phyloP scores from a whole-genome alignment of 1,139 yeast species.

The Blastobotrys petasosporus region DNA sequence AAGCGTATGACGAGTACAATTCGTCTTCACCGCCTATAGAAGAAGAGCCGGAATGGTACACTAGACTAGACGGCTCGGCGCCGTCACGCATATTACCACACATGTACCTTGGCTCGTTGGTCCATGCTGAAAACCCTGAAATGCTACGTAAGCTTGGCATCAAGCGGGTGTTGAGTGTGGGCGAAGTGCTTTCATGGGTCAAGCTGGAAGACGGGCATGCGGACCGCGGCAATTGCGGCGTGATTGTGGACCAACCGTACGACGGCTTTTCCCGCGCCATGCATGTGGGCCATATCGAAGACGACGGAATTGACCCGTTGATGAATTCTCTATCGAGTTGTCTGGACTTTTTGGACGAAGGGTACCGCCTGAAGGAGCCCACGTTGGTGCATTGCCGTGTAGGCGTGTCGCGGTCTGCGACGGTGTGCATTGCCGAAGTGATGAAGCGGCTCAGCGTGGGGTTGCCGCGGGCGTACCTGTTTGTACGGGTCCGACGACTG shows the following conservation, averaged over 20 bases:
- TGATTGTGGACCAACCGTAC: slow-evolving; percentile 19
- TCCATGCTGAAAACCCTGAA: slow-evolving; percentile 71
- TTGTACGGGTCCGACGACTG: slow-evolving; percentile 74
- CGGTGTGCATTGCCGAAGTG: slow-evolving; percentile 84
- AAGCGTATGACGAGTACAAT: background rate
- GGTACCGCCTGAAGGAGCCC: slow-evolving; percentile 37
- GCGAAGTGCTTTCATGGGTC: slow-evolving; percentile 67
- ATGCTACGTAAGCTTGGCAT: slow-evolving; percentile 64
- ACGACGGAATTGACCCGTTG: slow-evolving; percentile 47
- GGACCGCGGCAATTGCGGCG: slow-evolving; percentile 5
- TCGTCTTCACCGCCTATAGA: background rate
- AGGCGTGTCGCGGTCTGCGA: slow-evolving; percentile 87
- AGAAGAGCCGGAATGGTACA: slow-evolving; percentile 30
- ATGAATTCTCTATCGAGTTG: slow-evolving; percentile 38
- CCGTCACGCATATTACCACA: slow-evolving; percentile 78
- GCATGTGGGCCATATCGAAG: slow-evolving; percentile 41
- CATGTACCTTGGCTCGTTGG: slow-evolving; percentile 76
- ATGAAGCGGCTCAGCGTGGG: slow-evolving; percentile 66
- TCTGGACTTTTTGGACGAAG: slow-evolving; percentile 40
- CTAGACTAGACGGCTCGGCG: slow-evolving; percentile 46
- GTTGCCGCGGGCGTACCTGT: slow-evolving; percentile 68
- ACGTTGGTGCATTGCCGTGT: slow-evolving; percentile 84
- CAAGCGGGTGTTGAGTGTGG: slow-evolving; percentile 74
- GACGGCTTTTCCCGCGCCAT: slow-evolving; percentile 33
- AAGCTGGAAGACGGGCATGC: slow-evolving; percentile 14